Evolutionary conservation across 805 yeast genomes (phyloP), one percentile per base, ranked within the genome.

Genomic region (Ogataea methylovora): DNA sequence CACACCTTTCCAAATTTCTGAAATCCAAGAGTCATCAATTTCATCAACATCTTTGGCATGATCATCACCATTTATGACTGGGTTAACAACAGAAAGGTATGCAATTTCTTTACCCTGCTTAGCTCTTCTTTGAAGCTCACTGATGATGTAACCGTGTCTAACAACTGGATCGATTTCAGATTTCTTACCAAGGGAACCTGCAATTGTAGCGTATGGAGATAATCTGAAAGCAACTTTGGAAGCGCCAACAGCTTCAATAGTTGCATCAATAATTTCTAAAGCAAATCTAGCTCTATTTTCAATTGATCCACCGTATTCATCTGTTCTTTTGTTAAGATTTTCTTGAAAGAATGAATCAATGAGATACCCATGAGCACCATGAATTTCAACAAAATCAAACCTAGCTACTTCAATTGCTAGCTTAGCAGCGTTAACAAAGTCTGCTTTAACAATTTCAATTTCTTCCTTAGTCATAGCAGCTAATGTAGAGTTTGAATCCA

Each of bases 181-280:
- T 19, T 52, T 55, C 9, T 38, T 56, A 33, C 73, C 73, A 33
- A 54, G 51, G 51, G 59, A 49, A 16, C 56, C 64, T 37, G 69
- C 65, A 38, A 54, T 57, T n/a, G 41, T 33, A 40, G 69, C 61
- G 45, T 54, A 60, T 18, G 76, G 76, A 11, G 76, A 65, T 17
- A 70, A 45, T 47, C 83, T 61, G 34, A 74, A 46, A 31, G 68
- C 75, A 23, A 67, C 55, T 34, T 57, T 63, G 7, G 65, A 63
- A 14, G 70, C 64, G 33, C 84, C 84, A 37, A 76, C 52, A 3
- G 69, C 73, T 8, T 54, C 70, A 20, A 59, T 55, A 15, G 73
- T 38, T 9, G 67, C 65, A 43, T 74, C 79, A 15, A 76, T 58
- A 14, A 75, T 61, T 43, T 72, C 77, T 21, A 67, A 49, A 1